These are phyloP conservation scores for Podila minutissima DNA, from an alignment of 192 early-diverging fungal species.

Conservation along the genomic window DNA sequence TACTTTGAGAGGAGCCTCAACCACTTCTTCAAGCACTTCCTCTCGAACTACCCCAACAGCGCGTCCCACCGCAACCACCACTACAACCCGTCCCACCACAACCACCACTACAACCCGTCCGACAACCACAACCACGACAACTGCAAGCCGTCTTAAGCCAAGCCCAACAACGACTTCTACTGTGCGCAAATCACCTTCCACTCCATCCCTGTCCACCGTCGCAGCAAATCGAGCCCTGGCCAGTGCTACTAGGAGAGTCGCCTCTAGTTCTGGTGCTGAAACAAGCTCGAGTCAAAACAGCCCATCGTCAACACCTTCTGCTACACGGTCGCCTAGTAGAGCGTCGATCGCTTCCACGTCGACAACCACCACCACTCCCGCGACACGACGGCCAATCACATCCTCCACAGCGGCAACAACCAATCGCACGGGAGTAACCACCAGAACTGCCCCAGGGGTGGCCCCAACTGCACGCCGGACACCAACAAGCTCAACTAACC, in stretches of 20 bases:
- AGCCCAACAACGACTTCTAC: constrained; percentile 1
- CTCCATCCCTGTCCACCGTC: constrained; percentile 15
- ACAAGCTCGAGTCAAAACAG: constrained; percentile 2
- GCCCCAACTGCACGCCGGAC: constrained; percentile 12
- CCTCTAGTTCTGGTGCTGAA: constrained; percentile 26
- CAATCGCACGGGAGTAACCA: not conserved
- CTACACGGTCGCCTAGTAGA: constrained; percentile 14
- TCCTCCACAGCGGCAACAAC: not conserved
- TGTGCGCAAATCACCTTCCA: constrained; percentile 36
- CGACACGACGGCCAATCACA: not conserved
- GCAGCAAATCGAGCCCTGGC: not conserved
- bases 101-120: not conserved
- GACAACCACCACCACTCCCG: not conserved
- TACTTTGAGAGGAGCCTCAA: constrained; percentile 17
- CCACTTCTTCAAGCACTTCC: constrained; percentile 26
- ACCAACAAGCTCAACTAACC: constrained; percentile 16
- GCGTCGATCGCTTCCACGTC: constrained; percentile 15
- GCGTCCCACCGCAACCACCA: not conserved
- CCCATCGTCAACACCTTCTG: constrained; percentile 9
- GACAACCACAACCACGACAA: constrained; percentile 1
- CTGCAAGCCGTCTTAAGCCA: not conserved
- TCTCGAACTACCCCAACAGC: constrained; percentile 11
- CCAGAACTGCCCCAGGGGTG: not conserved
- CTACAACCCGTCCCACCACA: constrained; percentile 2
- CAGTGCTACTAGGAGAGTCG: constrained; percentile 20